Base-by-base conservation (phyloP, 1,284 basidiomycete species). In the Entoloma clypeatum region DNA sequence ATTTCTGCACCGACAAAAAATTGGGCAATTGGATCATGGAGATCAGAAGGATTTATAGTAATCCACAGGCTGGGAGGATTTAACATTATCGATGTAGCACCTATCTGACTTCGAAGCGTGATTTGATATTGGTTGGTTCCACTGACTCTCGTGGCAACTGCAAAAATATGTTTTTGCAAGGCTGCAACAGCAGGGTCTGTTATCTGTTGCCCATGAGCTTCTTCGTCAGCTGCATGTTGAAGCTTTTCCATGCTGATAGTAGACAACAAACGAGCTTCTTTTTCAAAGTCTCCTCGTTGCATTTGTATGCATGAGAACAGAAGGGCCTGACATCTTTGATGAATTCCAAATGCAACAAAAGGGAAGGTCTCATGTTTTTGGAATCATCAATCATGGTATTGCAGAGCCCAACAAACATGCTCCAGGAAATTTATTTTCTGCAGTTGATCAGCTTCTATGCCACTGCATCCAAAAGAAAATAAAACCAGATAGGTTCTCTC, bases 391-490 rank as follows among this genome's bases (percentile, higher is more conserved):
- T 71, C 65, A n/a, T 49, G 28, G 39, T 71, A 67, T 22, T 53
- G 49, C n/a, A 74, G 44, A 0, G 57, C 42, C 66, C 67, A 72
- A 21, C 55, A 37, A 1, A 59, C 46, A 29, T 74, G 71, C 0
- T 51, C 49, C 1, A 41, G 36, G 16, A 64, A 71, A 0, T 45
- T 18, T 0, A 74, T 46, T 1, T 41, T 9, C 0, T 35, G 16
- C 2, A 8, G 8, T 3, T 56, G 43, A 10, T 47, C 21, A 0
- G 41, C 51, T 43, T 72, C 68, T 13, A 67, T 41, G 0, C 68
- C 66, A 0, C 70, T 70, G 1, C 18, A 10, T 0, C 65, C 71
- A 53, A 65, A 72, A 4, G 70, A 70, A 44, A 67, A 73, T 0
- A 71, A 46, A 1, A 26, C 23, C 0, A 63, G 67, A 47, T 60